Conservation (phyloP, 1,284 basidiomycete genomes). For the Cryptococcus sp. region DNA sequence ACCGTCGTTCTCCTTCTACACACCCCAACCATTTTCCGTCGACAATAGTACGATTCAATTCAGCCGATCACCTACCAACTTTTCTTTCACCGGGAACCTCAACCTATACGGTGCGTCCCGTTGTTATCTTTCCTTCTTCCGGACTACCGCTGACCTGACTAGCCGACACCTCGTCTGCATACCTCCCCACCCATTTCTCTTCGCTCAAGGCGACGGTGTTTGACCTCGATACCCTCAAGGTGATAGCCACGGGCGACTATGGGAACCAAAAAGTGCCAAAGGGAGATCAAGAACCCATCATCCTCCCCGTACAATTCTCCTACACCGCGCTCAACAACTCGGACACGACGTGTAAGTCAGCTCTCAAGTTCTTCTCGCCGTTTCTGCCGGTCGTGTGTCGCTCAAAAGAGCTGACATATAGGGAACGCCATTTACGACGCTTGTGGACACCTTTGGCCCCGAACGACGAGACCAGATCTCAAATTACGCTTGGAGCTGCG, state of each 20-base stretch:
- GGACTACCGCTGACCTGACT: slow-evolving; percentile 3
- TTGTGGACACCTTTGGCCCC: slow-evolving; percentile 59
- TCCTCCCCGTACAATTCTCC: slow-evolving; percentile 70
- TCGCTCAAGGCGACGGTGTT: slow-evolving; percentile 54
- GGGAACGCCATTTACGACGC: slow-evolving; percentile 73
- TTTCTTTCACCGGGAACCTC: slow-evolving; percentile 70
- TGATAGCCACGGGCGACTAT: slow-evolving; percentile 62
- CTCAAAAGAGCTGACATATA: slow-evolving; percentile 34
- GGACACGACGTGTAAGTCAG: slow-evolving; percentile 67
- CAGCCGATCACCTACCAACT: slow-evolving; percentile 70
- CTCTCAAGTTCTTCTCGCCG: neutral
- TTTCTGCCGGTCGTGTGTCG: too few relatives aligned
- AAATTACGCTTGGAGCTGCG: slow-evolving; percentile 63
- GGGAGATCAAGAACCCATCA: slow-evolving; percentile 57
- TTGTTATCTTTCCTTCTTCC: neutral
- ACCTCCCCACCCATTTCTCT: slow-evolving; percentile 66
- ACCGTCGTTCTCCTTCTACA: slow-evolving; percentile 62
- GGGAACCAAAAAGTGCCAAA: slow-evolving; percentile 58
- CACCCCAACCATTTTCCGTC: slow-evolving; percentile 54
- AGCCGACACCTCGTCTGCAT: slow-evolving; percentile 65
- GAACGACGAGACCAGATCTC: slow-evolving; percentile 59
- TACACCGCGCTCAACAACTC: slow-evolving; percentile 73
- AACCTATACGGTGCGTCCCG: slow-evolving; percentile 53
- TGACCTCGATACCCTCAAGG: slow-evolving; percentile 58
- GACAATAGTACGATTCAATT: slow-evolving; percentile 59